Evolutionary conservation across 1,284 basidiomycete genomes (phyloP).

Genomic region (Boletus hoseneyae): DNA sequence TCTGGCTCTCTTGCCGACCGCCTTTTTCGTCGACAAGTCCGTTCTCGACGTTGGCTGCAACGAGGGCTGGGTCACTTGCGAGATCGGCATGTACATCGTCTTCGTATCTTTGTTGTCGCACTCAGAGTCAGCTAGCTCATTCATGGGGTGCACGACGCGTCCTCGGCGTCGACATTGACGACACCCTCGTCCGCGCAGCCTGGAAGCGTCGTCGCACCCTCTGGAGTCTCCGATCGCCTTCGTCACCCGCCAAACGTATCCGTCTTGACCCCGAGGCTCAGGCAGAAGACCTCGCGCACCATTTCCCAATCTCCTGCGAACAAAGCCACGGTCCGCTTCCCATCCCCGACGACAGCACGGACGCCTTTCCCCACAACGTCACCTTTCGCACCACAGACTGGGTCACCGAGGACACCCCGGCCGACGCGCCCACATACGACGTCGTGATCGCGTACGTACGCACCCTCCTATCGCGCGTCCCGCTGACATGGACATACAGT

Average conservation of each 20-base stretch:
- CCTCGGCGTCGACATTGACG: conserved; percentile 79
- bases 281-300: conserved; percentile 23
- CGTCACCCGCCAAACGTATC: conserved; percentile 13
- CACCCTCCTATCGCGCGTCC: no score
- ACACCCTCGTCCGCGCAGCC: conserved; percentile 62
- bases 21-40: conserved; percentile 49
- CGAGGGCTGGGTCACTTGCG: conserved; percentile 77
- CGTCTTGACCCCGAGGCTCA: conserved; percentile 2
- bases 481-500: conserved; percentile 35
- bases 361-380: conserved; percentile 70
- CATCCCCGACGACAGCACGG: conserved; percentile 38
- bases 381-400: conserved; percentile 69
- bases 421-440: conserved; percentile 62
- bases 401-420: conserved; percentile 52
- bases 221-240: conserved; percentile 64
- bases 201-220: conserved; percentile 64
- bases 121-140: conserved; percentile 49
- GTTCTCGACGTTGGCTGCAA: conserved; percentile 84
- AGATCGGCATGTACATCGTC: conserved; percentile 55
- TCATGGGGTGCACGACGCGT: conserved; percentile 55
- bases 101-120: background rate
- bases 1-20: conserved; percentile 52
- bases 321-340: conserved; percentile 72
- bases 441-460: conserved; percentile 69
- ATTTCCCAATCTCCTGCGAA: conserved; percentile 73